Evolutionary conservation across 2,329 filamentous ascomycete species (phyloP), one percentile per base, ranked within the genome.

Genomic region (Camptophora hylomeconis): DNA sequence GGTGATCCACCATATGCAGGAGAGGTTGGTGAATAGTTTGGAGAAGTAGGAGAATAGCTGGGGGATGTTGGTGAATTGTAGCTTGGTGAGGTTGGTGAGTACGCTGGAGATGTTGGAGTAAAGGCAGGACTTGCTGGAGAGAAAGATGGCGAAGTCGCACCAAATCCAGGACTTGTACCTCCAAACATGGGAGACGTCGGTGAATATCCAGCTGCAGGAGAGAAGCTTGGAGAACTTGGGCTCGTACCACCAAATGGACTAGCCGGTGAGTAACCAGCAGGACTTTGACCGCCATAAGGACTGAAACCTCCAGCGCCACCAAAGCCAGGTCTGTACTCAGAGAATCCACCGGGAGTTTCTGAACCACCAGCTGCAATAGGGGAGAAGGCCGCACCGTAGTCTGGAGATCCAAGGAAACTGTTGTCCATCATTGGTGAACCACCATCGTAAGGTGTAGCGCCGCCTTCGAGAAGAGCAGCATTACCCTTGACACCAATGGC

Each of bases 371-470:
- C 78, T 5, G 67, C 69, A 57, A 86, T 76, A 4, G 81, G 81
- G 27, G 80, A 87, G 51, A 76, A 77, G 20, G 60, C 60, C 17
- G 70, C 67, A 37, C 70, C 67, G 32, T 69, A 69, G 37, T 72
- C 67, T 17, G 65, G 61, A 23, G 80, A 79, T 14, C 75, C 79
- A 37, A 64, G 61, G 45, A 65, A 69, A 17, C 63, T 61, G 29
- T 59, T 67, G 42, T 76, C 72, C 38, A 70, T 64, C 48, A 72
- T 65, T 7, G 73, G 73, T 9, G 72, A 75, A 19, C 67, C 69
- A 38, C 66, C 63, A 50, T 95, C 89, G 56, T 98, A 98, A 1
- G 92, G 92, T 6, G 89, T 98, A 22, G 84, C 82, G 31, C 83
- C 82, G 43, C 89, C 89, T 36, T 80, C 80, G n/a, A 40, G 31